Percentiles rank a stretch among this genome's conserved stretches.
Evolutionary conservation across 2,329 filamentous ascomycete species (phyloP).

Genomic region (Volutella citrinella): DNA sequence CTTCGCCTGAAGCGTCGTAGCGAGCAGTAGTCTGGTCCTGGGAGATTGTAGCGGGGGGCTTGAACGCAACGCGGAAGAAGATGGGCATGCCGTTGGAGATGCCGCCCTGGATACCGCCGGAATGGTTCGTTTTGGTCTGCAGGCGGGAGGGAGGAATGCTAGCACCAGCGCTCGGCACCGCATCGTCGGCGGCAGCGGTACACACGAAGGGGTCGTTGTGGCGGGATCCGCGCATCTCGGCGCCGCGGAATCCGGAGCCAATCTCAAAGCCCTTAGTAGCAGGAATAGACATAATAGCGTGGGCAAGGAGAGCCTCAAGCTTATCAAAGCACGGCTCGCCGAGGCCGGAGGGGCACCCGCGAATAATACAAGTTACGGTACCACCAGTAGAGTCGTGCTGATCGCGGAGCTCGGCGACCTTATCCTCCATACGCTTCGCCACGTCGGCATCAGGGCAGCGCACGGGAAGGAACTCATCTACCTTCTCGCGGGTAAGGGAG

Average conservation of each 20-base stretch:
- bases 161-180: constrained; percentile 39
- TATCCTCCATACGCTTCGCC: constrained; percentile 68
- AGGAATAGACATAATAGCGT: constrained; percentile 92
- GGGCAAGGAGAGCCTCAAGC: constrained; percentile 82
- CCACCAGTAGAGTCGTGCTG: constrained; percentile 85
- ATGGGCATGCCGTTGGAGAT: constrained; percentile 90
- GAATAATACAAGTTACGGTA: constrained; percentile 88
- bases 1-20: constrained; percentile 69
- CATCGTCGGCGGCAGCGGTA: constrained; percentile 38
- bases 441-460: constrained; percentile 71
- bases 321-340: constrained; percentile 95
- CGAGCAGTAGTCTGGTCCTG: constrained; percentile 78
- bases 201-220: constrained; percentile 71
- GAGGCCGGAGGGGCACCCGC: constrained; percentile 77
- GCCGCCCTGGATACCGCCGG: constrained; percentile 88
- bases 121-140: constrained; percentile 86
- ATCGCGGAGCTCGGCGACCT: constrained; percentile 75
- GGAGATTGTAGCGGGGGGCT: constrained; percentile 88
- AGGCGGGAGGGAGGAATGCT: constrained; percentile 52
- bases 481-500: constrained; percentile 48
- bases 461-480: constrained; percentile 78
- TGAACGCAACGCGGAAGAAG: constrained; percentile 93
- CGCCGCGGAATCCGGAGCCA: constrained; percentile 84
- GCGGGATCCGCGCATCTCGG: constrained; percentile 76
- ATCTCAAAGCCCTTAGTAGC: constrained; percentile 95